Evolutionary conservation across 2,329 filamentous ascomycete species (phyloP), one percentile per base, ranked within the genome.

Genomic region (Chaetomiaceae sp.): DNA sequence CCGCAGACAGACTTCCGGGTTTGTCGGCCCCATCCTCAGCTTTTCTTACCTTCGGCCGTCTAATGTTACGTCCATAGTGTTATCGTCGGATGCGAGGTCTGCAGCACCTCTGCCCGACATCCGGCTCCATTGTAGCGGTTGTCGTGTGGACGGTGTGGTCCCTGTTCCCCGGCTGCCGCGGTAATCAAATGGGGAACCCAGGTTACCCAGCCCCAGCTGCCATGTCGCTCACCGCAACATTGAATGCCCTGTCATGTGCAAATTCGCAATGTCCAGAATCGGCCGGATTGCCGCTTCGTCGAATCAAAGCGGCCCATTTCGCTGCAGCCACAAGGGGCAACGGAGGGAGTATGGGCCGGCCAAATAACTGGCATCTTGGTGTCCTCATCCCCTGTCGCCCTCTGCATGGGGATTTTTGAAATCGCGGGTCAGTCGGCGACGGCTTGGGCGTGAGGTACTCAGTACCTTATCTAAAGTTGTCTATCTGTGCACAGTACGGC

Each of bases 291-390:
- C 48, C 48, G 36, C 42, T 27, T 46, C 36, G 29, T 33, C 23
- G 11, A 16, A 8, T 47, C 49, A 43, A 14, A 48, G 6, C 51
- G 4, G 14, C 7, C 32, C 38, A 18, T 37, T 38, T 32, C 32
- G 37, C 44, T 53, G 51, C 51, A 53, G 51, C 44, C 45, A 48
- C 50, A 42, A 27, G 50, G 44, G 43, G 43, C 32, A 45, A 41
- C 37, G 30, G 33, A 41, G 23, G 46, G 29, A 21, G 20, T 32
- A 30, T n/a, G 38, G 9, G 5, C 13, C 16, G 37, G 20, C 21
- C 32, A 14, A 34, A n/a, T 34, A 14, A 27, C 5, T 34, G 13
- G 11, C n/a, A n/a, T n/a, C n/a, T n/a, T n/a, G n/a, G 13, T 16
- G 20, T 36, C 7, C 33, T 18, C 40, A 29, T 29, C 41, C 29